Percentiles rank a stretch among this genome's conserved stretches.
Conservation (phyloP, 768 basidiomycete genomes). For the Termitomyces sp. region DNA sequence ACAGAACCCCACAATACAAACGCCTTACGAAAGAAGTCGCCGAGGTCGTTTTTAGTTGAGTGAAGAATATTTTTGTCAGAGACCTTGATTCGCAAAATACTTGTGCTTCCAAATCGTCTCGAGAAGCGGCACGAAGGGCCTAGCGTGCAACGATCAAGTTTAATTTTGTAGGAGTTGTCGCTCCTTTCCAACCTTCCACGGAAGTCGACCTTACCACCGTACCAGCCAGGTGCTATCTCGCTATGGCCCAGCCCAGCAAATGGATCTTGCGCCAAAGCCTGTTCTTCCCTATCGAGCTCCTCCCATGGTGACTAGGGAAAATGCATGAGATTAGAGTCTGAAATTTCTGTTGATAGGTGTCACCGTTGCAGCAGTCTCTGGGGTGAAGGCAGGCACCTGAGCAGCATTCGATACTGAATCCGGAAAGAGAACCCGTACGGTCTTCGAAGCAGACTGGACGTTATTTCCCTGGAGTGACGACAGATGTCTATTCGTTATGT, state of each 20-base stretch:
- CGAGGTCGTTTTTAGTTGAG: slow-evolving; percentile 24
- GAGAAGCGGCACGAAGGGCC: slow-evolving; percentile 55
- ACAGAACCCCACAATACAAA: slow-evolving; percentile 52
- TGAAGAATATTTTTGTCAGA: slow-evolving; percentile 26
- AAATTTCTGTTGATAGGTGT: background rate
- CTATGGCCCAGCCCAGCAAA: slow-evolving; percentile 42
- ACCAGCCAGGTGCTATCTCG: slow-evolving; percentile 39
- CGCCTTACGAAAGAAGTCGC: slow-evolving; percentile 42
- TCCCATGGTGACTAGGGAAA: slow-evolving; percentile 54
- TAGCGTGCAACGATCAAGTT: slow-evolving; percentile 45
- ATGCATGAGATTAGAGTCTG: background rate
- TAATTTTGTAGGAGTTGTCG: slow-evolving; percentile 30
- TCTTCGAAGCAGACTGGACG: slow-evolving; percentile 24
- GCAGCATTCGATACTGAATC: background rate
- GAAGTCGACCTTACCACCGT: slow-evolving; percentile 62
- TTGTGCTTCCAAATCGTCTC: slow-evolving; percentile 62
- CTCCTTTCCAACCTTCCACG: slow-evolving; percentile 30
- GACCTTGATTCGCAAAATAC: slow-evolving; percentile 50
- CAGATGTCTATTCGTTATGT: slow-evolving; percentile 25
- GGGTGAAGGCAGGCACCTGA: slow-evolving; percentile 29
- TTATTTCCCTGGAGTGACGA: slow-evolving; percentile 27
- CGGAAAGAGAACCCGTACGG: slow-evolving; percentile 12
- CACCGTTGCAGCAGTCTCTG: slow-evolving; percentile 32
- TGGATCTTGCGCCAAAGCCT: slow-evolving; percentile 27
- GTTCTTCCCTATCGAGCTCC: slow-evolving; percentile 57